Evolutionary conservation across 495 filamentous ascomycete genomes (phyloP).

Genomic region (Cercophora samala): DNA sequence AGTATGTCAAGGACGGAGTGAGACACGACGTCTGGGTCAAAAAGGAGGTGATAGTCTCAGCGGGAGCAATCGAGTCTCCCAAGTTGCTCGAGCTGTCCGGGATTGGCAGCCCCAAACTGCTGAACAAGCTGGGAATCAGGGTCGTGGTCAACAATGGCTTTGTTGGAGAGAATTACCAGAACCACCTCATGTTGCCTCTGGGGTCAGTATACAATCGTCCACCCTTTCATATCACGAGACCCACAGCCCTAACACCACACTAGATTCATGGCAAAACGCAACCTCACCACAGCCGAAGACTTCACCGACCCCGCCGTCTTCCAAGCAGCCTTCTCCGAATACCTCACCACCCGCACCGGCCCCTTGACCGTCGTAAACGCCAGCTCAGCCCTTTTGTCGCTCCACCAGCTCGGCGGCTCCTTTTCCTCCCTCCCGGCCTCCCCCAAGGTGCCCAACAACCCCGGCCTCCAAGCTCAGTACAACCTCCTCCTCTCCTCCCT

Average conservation of each 20-base stretch:
- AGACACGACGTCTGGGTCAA: slow-evolving; percentile 38
- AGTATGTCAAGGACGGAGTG: slow-evolving; percentile 45
- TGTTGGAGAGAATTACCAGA: slow-evolving; percentile 44
- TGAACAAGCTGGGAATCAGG: slow-evolving; percentile 39
- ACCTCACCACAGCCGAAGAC: not conserved
- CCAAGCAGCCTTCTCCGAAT: not conserved
- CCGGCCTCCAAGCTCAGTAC: not conserved
- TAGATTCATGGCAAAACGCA: not conserved
- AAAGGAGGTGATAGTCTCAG: slow-evolving; percentile 54
- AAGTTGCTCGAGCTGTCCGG: slow-evolving; percentile 49
- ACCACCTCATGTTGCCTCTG: slow-evolving; percentile 19
- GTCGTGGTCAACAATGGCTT: slow-evolving; percentile 48
- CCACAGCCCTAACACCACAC: not conserved
- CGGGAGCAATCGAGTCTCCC: slow-evolving; percentile 50
- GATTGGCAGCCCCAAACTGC: slow-evolving; percentile 35
- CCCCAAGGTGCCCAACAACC: not conserved
- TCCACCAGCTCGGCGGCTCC: not conserved
- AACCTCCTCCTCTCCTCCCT: not conserved
- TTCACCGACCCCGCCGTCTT: not conserved
- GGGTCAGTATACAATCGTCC: too few relatives aligned
- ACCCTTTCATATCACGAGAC: slow-evolving; percentile 31
- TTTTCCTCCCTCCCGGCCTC: not conserved
- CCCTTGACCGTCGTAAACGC: slow-evolving; percentile 2
- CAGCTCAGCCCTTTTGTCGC: not conserved
- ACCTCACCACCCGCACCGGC: not conserved